Evolutionary conservation across 345 rosid genomes (phyloP), one percentile per base, ranked within the genome.

Genomic region (Sonneratia alba): DNA sequence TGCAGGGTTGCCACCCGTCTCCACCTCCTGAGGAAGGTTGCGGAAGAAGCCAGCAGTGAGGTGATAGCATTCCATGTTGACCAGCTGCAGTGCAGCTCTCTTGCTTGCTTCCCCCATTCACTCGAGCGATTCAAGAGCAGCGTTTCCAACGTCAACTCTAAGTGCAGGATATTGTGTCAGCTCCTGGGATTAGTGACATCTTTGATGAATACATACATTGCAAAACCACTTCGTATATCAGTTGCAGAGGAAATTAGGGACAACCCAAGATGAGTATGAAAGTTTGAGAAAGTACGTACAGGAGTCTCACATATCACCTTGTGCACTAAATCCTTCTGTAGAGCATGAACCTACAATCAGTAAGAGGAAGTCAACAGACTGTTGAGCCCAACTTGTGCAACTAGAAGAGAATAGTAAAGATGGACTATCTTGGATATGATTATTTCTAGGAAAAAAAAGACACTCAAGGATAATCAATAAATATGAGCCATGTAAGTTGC

Each of bases 11-110:
- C 97, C 97, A 63, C 99, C 99, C 87, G 87, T 94, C 74, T 94
- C 99, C 22, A 82, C 87, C 84, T 94, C 99, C 80, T 90, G 97
- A 59, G 99, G 99, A 94, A 94, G 96, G 79, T 87, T 94, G 78
- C 99, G 85, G 83, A 94, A 94, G 84, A 87, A 94, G 76, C 91
- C 97, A 69, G 91, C 97, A 18, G 97, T 94, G 66, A 92, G 83
- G 83, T 94, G 91, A 76, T 96, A 80, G 71, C 86, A 79, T 76
- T 94, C 99, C 99, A 94, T 94, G 70, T 94, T 97, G 14, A 94
- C 99, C 66, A 94, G 84, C 80, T 88, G 87, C 73, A 90, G 89
- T 63, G 98, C 82, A 49, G 98, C 91, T 81, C 90, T 94, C 83
- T 83, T 87, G 84, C 98, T 94, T 68, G 80, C 86, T n/a, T 87